Base-by-base conservation (phyloP, 208 protist genomes). In the Trypanosomatidae sp. region DNA sequence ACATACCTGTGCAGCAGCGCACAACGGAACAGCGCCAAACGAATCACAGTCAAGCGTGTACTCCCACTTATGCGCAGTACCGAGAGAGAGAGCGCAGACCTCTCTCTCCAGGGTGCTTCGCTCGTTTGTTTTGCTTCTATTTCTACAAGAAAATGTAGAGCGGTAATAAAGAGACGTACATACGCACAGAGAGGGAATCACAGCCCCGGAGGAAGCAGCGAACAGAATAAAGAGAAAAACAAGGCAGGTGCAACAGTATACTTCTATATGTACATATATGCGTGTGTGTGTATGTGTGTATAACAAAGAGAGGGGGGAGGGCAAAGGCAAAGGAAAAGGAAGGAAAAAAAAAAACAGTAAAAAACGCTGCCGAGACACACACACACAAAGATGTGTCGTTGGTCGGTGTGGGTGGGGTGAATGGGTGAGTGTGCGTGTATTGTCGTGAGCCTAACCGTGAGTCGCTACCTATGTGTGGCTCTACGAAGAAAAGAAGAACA, bases 281-380 rank as follows among this genome's bases (percentile, higher is more conserved):
- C 36, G 46, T 19, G n/a, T 36, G 33, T 36, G 33, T 36, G 33
- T 36, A 52, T n/a, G 33, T 47, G 22, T 47, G 62, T 44, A 44
- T 13, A 17, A 64, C 22, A 55, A n/a, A 53, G 36, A 44, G n/a
- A 15, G 25, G 65, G 22, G n/a, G 43, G 39, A 69, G 56, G 49
- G 49, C 9, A 49, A 53, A 36, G 36, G 53, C 59, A 67, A 60
- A 56, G 68, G 49, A 58, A 58, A 58, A 28, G 12, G 7, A 43
- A 64, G n/a, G 36, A 64, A 64, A 28, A 44, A 3, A 12, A 50
- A 56, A 55, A 71, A 43, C n/a, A 3, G 47, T 17, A 44, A 30
- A 44, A 12, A 12, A 53, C 10, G 2, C 53, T 58, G 9, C 30
- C 25, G 2, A 25, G 53, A 58, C 25, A 58, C 12, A 30, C n/a